These are phyloP conservation scores for Elsinoe australis DNA, from an alignment of 2,329 filamentous ascomycete genomes.

Conservation along the genomic window DNA sequence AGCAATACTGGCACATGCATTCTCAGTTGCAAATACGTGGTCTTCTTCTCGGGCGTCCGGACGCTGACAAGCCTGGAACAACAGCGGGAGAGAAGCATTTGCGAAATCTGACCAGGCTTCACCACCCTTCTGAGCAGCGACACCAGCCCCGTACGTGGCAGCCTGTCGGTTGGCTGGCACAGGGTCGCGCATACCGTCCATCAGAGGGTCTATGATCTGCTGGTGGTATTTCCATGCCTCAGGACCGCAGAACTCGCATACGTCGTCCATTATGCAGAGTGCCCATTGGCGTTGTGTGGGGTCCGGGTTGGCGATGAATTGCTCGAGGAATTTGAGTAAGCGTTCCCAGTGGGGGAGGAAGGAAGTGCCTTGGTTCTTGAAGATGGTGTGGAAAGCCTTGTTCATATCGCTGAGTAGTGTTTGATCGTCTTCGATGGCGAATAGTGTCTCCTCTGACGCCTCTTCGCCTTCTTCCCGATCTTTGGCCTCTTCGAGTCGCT, in stretches of 20 bases:
- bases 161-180: constrained; percentile 92
- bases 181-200: constrained; percentile 75
- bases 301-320: constrained; percentile 72
- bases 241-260: constrained; percentile 89
- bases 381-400: constrained; percentile 98
- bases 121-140: constrained; percentile 88
- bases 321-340: constrained; percentile 75
- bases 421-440: constrained; percentile 95
- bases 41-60: constrained; percentile 81
- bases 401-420: constrained; percentile 98
- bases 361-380: constrained; percentile 82
- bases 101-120: constrained; percentile 81
- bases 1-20: constrained; percentile 90
- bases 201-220: constrained; percentile 78
- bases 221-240: constrained; percentile 80
- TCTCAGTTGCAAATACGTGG: constrained; percentile 94
- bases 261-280: constrained; percentile 97
- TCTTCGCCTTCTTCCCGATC: constrained; percentile 69
- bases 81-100: constrained; percentile 64
- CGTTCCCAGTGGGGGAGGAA: constrained; percentile 87
- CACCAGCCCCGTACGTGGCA: constrained; percentile 89
- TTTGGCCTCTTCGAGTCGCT: constrained; percentile 74
- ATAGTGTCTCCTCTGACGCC: constrained; percentile 73
- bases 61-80: constrained; percentile 78
- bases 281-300: constrained; percentile 95